Evolutionary conservation across 2,329 filamentous ascomycete species (phyloP).

Genomic region (Exophiala phaeomuriformis): DNA sequence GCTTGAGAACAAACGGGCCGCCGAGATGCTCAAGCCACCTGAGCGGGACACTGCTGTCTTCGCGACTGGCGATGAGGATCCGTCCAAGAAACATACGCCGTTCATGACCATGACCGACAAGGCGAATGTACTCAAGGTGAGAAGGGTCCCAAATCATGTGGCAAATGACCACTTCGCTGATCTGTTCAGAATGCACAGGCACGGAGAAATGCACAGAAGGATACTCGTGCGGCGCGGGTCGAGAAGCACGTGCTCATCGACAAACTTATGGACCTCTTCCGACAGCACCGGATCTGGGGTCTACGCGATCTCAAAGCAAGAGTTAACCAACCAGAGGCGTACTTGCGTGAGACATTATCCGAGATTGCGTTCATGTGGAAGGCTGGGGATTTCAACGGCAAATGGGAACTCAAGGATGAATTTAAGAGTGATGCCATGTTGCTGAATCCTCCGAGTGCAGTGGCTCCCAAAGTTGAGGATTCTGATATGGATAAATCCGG

Average conservation of each 20-base stretch:
- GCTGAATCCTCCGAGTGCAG: conserved; percentile 17
- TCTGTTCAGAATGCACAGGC: conserved; percentile 25
- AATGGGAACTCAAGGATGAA: conserved; percentile 32
- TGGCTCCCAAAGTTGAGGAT: conserved; percentile 24
- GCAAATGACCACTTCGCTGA: neutral
- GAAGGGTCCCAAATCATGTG: conserved; percentile 37
- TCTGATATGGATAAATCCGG: conserved; percentile 26
- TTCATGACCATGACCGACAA: conserved; percentile 17
- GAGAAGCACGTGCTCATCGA: conserved; percentile 82
- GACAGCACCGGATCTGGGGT: conserved; percentile 84
- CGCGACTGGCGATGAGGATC: conserved; percentile 15
- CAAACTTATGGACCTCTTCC: conserved; percentile 74
- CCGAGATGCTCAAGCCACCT: conserved; percentile 53
- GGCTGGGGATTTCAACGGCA: conserved; percentile 27
- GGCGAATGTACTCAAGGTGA: conserved; percentile 18
- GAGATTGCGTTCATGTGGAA: conserved; percentile 27
- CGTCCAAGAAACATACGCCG: conserved; percentile 15
- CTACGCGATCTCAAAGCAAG: conserved; percentile 73
- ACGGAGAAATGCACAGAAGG: conserved; percentile 46
- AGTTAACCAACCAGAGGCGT: conserved; percentile 85
- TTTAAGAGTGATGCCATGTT: conserved; percentile 31
- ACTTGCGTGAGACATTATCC: conserved; percentile 75
- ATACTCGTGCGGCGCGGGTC: conserved; percentile 84
- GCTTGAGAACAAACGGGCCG: conserved; percentile 52
- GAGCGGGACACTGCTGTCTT: conserved; percentile 17